Base-by-base conservation (phyloP, 345 rosid species). In the Salix caprea region DNA sequence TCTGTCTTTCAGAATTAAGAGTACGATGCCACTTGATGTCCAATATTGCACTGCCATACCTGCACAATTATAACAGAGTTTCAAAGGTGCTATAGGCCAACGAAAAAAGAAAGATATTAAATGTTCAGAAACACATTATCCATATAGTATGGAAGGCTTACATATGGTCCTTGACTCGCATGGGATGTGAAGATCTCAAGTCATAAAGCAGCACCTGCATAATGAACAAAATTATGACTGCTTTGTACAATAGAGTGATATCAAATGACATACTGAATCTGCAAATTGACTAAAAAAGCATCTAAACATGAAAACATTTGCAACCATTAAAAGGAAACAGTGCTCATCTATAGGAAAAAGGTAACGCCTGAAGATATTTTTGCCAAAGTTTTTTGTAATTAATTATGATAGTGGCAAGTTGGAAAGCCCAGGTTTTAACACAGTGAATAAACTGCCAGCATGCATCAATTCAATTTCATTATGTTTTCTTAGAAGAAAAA, bases 1-100 rank as follows among this genome's bases (percentile, higher is more conserved):
- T 91, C 36, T 91, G 18, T 24, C 85, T 83, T 50, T 93, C 98
- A 70, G 93, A 87, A 81, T 92, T 93, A 52, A 86, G 90, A 77
- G 93, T 90, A 7, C 77, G 86, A 82, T 96, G 99, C 99, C 99
- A 92, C 84, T 93, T 93, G 67, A 96, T 91, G 80, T 88, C 93
- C 86, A 93, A 80, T 86, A 92, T 93, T 42, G 94, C 91, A 80
- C 96, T 85, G 75, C 91, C 98, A 77, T 92, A 93, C 99, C 98
- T 96, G 84, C 30, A 82, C 6, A 74, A 66, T 34, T 77, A 72
- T 23, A n/a, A 74, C 26, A 34, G 30, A 15, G 26, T 32, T 72
- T 70, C 42, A 37, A 71, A 54, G 48, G 42, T 72, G 73, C 44
- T 83, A 64, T 6, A n/a, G 36, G 69, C 72, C 52, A 70, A 32